Conservation (phyloP, 345 rosid genomes). For the Nasturtium officinale region DNA sequence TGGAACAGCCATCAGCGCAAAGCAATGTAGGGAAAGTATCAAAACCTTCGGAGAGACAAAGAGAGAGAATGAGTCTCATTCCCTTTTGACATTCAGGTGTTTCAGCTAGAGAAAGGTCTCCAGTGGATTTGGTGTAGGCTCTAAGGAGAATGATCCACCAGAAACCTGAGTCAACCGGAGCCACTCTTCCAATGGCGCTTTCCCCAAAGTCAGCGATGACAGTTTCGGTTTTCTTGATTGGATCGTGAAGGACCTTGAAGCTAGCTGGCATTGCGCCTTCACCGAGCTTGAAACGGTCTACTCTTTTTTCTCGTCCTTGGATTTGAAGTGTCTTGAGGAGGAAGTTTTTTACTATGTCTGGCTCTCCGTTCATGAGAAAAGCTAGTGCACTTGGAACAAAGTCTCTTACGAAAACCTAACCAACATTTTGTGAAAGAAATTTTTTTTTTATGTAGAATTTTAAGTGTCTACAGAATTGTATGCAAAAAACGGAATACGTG, state of each 20-base stretch:
- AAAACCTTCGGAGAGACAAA: slow-evolving; percentile 82
- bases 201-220: slow-evolving; percentile 79
- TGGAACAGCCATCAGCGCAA: slow-evolving; percentile 83
- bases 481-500: background rate
- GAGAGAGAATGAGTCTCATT: slow-evolving; percentile 66
- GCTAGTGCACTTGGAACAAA: slow-evolving; percentile 89
- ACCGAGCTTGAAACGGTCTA: slow-evolving; percentile 82
- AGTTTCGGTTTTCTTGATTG: slow-evolving; percentile 56
- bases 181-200: slow-evolving; percentile 92
- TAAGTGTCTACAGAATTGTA: background rate
- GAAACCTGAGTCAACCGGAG: slow-evolving; percentile 90
- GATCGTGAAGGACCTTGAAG: slow-evolving; percentile 78
- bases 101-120: slow-evolving; percentile 69
- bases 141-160: slow-evolving; percentile 93
- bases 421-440: background rate
- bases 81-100: slow-evolving; percentile 82
- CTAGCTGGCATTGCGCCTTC: slow-evolving; percentile 94
- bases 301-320: slow-evolving; percentile 78
- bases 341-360: slow-evolving; percentile 74
- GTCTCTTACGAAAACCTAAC: slow-evolving; percentile 79
- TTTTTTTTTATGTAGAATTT: background rate
- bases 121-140: slow-evolving; percentile 78
- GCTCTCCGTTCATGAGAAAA: slow-evolving; percentile 85
- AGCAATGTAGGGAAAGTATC: slow-evolving; percentile 85
- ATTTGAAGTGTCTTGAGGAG: slow-evolving; percentile 65